A percentile compares a stretch with the other conserved stretches of the same genome.
phyloP scores from a whole-genome alignment of 768 basidiomycete genomes.

The Mycena belliarum region DNA sequence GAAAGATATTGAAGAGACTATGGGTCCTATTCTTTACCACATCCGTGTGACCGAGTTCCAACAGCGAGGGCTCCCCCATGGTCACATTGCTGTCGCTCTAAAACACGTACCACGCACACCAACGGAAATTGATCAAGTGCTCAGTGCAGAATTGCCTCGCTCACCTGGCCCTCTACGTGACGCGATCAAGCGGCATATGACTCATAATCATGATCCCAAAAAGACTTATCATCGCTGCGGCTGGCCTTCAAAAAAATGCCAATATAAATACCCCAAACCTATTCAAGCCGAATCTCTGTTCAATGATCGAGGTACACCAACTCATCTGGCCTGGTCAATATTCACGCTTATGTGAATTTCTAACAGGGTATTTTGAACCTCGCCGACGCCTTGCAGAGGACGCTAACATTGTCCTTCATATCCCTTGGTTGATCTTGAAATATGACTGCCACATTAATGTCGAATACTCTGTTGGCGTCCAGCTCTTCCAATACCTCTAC shows the following conservation, averaged over 20 bases:
- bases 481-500: background rate
- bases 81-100: background rate
- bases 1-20: background rate
- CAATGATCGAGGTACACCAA: background rate
- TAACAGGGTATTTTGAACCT: background rate
- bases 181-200: background rate
- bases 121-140: background rate
- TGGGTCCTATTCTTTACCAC: background rate
- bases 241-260: background rate
- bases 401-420: background rate
- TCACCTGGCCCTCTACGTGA: background rate
- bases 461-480: background rate
- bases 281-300: background rate
- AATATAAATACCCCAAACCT: background rate
- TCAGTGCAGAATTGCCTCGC: background rate
- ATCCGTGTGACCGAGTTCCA: background rate
- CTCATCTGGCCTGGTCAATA: too few relatives aligned
- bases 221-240: background rate
- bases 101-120: background rate
- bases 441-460: conserved; percentile 3
- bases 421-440: background rate
- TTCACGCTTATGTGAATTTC: background rate
- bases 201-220: background rate
- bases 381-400: background rate
- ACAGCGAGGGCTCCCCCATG: background rate